Conservation (phyloP, 2,329 filamentous ascomycete species). For the Colletotrichum sp. region DNA sequence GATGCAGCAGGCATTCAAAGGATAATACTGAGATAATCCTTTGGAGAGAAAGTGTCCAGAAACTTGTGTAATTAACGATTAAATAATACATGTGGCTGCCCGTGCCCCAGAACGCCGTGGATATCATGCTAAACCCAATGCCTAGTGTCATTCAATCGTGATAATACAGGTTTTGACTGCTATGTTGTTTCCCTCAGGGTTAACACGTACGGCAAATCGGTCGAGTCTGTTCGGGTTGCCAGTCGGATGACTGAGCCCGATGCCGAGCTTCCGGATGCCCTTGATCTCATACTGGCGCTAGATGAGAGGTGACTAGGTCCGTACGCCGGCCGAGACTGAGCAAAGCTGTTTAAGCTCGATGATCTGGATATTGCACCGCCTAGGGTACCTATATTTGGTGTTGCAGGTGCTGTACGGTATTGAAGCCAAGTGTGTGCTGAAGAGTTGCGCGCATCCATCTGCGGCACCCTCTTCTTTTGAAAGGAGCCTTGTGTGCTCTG, state of each 20-base stretch:
- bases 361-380: conserved; percentile 40
- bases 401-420: conserved; percentile 60
- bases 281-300: conserved; percentile 43
- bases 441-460: conserved; percentile 39
- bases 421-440: conserved; percentile 49
- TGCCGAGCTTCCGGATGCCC: conserved; percentile 35
- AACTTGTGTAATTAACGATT: conserved; percentile 7
- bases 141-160: conserved; percentile 15
- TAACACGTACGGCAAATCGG: conserved; percentile 39
- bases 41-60: background rate
- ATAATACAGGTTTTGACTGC: background rate
- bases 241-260: conserved; percentile 54
- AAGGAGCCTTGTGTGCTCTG: conserved; percentile 36
- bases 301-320: conserved; percentile 40
- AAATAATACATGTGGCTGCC: conserved; percentile 1
- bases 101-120: conserved; percentile 10
- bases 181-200: conserved; percentile 21
- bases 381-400: conserved; percentile 46
- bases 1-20: background rate
- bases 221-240: conserved; percentile 38
- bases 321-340: conserved; percentile 47
- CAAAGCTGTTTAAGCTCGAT: conserved; percentile 44
- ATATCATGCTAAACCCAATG: conserved; percentile 14
- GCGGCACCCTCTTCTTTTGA: conserved; percentile 20
- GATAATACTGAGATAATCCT: background rate